These are phyloP conservation scores for Arthromyces matolae DNA, from an alignment of 768 basidiomycete species.

Conservation along the genomic window DNA sequence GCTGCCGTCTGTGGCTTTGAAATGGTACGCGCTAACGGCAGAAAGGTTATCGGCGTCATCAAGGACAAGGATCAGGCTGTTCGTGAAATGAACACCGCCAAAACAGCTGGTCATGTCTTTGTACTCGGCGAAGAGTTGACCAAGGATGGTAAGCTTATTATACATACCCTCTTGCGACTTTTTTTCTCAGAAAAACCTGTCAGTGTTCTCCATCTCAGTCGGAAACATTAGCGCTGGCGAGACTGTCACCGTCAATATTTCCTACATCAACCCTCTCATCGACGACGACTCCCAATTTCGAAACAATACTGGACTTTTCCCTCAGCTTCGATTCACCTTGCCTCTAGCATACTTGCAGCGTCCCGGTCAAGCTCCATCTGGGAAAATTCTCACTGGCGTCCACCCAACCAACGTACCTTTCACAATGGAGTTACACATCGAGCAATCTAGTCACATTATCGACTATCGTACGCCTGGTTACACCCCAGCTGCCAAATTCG, in stretches of 20 bases:
- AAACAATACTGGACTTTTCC: not conserved
- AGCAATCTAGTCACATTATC: not conserved
- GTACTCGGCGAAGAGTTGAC: too few species aligned
- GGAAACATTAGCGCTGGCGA: too few species aligned
- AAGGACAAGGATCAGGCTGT: too few species aligned
- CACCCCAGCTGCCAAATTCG: not conserved
- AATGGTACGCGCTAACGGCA: too few species aligned
- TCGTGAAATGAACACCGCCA: not conserved
- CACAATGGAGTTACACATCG: not conserved
- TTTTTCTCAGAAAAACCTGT: not conserved
- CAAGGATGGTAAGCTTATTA: not conserved
- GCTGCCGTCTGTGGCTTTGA: constrained; percentile 1
- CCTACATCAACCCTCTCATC: constrained; percentile 1
- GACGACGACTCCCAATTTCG: not conserved
- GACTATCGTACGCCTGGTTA: not conserved
- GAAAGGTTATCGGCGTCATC: too few species aligned
- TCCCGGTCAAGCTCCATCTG: not conserved
- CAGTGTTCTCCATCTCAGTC: not conserved
- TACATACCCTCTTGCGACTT: not conserved
- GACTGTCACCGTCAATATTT: too few species aligned
- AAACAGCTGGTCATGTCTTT: not conserved
- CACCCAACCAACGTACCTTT: not conserved
- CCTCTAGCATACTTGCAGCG: too few species aligned
- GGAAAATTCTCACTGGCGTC: not conserved
- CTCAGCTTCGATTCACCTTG: not conserved